Evolutionary conservation across 31 red algal species (phyloP).

Genomic region (Pterothamnion heteromorphum): DNA sequence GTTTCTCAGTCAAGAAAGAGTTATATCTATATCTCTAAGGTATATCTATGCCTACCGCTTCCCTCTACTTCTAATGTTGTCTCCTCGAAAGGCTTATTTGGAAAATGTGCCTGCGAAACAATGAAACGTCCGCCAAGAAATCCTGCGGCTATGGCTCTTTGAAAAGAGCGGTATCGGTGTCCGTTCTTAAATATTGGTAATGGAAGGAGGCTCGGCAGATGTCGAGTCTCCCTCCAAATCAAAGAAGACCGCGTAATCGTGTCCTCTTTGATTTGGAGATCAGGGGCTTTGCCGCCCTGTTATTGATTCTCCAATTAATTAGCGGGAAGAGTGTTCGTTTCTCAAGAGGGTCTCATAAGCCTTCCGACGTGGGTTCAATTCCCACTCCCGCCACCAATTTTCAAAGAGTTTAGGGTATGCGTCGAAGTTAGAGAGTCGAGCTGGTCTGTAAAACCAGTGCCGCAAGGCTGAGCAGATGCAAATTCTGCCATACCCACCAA

Average conservation of each 20-base stretch:
- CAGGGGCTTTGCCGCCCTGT: no score
- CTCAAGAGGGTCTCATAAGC: background rate
- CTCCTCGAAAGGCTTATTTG: background rate
- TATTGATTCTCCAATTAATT: no score
- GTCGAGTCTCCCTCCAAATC: no score
- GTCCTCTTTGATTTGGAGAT: no score
- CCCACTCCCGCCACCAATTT: background rate
- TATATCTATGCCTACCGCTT: no score
- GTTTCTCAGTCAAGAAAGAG: background rate
- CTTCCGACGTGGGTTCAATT: background rate
- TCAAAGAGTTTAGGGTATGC: background rate
- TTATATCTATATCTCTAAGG: background rate
- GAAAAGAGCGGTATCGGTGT: background rate
- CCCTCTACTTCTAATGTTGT: background rate
- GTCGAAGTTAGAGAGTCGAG: background rate
- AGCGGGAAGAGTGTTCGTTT: constrained; percentile 39
- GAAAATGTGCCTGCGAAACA: constrained; percentile 13
- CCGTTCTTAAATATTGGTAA: no score
- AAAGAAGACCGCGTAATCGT: no score
- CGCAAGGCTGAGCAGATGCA: no score
- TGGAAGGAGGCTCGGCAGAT: no score
- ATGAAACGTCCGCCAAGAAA: constrained; percentile 11
- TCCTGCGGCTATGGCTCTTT: background rate
- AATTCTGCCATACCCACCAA: background rate
- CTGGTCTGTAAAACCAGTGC: background rate